Conservation (phyloP, 2,329 filamentous ascomycete species). For the Paecilomyces dactylethromorphus region DNA sequence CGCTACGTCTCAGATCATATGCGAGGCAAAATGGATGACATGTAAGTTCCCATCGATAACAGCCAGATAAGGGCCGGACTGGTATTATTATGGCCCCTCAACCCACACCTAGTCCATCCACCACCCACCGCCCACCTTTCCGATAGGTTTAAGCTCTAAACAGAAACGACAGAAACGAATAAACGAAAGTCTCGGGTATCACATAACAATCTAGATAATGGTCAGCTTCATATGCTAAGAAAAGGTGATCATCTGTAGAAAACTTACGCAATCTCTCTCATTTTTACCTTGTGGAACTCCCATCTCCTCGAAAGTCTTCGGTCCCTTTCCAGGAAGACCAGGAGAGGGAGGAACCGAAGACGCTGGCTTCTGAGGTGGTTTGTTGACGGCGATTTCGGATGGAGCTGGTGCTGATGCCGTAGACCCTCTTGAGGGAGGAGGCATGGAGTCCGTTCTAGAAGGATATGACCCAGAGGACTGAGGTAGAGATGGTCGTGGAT, state of each 20-base stretch:
- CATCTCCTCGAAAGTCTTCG: conserved; percentile 97
- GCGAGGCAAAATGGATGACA: background rate
- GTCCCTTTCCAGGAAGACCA: conserved; percentile 61
- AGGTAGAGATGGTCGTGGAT: conserved; percentile 18
- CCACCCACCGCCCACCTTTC: background rate
- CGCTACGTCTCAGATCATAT: background rate
- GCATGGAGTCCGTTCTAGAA: conserved; percentile 25
- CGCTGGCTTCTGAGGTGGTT: conserved; percentile 30
- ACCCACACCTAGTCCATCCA: background rate
- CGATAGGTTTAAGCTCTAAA: conserved; percentile 3
- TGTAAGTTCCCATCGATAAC: background rate
- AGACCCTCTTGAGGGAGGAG: conserved; percentile 24
- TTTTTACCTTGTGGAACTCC: conserved; percentile 78
- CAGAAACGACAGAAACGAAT: conserved; percentile 5
- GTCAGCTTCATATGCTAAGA: conserved; percentile 8
- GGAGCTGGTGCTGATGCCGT: conserved; percentile 35
- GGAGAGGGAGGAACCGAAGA: conserved; percentile 16
- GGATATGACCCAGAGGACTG: conserved; percentile 26
- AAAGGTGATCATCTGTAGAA: background rate
- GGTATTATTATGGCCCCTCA: background rate
- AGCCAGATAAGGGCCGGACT: background rate
- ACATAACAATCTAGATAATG: conserved; percentile 32
- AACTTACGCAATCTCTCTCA: conserved; percentile 82
- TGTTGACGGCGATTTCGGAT: conserved; percentile 10
- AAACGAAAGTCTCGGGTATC: conserved; percentile 22